A percentile compares a stretch with the other conserved stretches of the same genome.
Evolutionary conservation across 352 stramenopile genomes (phyloP).

Genomic region (Globisporangium apiculatum): DNA sequence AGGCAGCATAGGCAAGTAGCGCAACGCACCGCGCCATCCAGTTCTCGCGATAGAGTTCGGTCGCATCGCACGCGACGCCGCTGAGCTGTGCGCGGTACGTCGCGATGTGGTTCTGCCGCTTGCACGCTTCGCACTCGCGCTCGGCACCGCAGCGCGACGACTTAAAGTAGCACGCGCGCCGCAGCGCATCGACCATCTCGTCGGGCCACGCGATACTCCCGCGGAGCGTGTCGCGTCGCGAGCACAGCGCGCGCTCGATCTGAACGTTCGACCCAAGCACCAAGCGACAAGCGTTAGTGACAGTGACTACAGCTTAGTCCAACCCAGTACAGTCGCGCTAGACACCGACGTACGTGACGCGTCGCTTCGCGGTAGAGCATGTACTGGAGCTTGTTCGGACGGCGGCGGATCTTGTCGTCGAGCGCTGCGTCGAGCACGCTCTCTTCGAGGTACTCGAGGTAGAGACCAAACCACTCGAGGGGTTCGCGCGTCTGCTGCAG

Average conservation of each 20-base stretch:
- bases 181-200: conserved; percentile 52
- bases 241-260: conserved; percentile 72
- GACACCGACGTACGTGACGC: conserved; percentile 37
- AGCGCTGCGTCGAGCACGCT: conserved; percentile 53
- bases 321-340: not conserved
- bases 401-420: conserved; percentile 48
- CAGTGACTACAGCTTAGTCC: no score
- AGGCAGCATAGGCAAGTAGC: not conserved
- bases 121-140: conserved; percentile 68
- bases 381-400: conserved; percentile 26
- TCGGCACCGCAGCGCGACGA: conserved; percentile 23
- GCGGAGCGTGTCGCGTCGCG: conserved; percentile 56
- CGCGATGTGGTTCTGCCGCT: conserved; percentile 55
- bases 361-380: conserved; percentile 47
- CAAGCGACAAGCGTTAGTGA: not conserved
- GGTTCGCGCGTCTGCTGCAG: conserved; percentile 46
- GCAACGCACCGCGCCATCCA: conserved; percentile 53
- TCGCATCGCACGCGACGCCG: conserved; percentile 57
- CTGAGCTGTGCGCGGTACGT: conserved; percentile 48
- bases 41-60: conserved; percentile 48
- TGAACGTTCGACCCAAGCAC: conserved; percentile 7
- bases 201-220: conserved; percentile 64
- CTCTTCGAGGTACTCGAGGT: conserved; percentile 76
- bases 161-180: conserved; percentile 30
- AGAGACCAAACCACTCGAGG: conserved; percentile 80